A percentile compares a stretch with the other conserved stretches of the same genome.
Conservation (phyloP, 2,329 filamentous ascomycete species). For the Thielaviopsis cerberus region DNA sequence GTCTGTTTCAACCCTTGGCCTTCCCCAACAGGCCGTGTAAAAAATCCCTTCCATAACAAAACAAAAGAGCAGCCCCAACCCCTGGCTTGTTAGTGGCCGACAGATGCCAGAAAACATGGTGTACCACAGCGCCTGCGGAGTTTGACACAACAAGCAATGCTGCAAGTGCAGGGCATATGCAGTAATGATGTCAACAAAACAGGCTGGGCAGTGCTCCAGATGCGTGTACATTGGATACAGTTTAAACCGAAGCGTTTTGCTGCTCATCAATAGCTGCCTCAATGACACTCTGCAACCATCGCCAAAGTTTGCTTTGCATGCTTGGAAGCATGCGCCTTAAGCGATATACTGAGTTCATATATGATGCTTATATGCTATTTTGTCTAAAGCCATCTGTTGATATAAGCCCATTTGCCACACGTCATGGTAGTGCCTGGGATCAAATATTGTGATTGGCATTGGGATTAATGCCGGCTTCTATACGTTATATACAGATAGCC, state of each 20-base stretch:
- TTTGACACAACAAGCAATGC: not conserved
- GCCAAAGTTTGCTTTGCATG: not conserved
- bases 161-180: not conserved
- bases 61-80: constrained; percentile 6
- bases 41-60: constrained; percentile 3
- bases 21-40: constrained; percentile 11
- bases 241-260: not conserved
- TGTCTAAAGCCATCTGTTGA: too few species aligned
- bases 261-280: not conserved
- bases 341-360: not conserved
- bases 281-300: not conserved
- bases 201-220: not conserved
- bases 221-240: too few species aligned
- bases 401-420: too few species aligned
- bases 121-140: not conserved
- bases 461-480: not conserved
- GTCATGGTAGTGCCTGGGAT: too few species aligned
- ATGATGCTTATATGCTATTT: too few species aligned
- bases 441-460: not conserved
- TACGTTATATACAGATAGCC: not conserved
- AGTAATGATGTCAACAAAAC: not conserved
- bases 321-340: not conserved
- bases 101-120: not conserved
- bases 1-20: not conserved
- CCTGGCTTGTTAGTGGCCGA: not conserved